Evolutionary conservation across 495 filamentous ascomycete genomes (phyloP).

Genomic region (Podospora pseudoanserina): DNA sequence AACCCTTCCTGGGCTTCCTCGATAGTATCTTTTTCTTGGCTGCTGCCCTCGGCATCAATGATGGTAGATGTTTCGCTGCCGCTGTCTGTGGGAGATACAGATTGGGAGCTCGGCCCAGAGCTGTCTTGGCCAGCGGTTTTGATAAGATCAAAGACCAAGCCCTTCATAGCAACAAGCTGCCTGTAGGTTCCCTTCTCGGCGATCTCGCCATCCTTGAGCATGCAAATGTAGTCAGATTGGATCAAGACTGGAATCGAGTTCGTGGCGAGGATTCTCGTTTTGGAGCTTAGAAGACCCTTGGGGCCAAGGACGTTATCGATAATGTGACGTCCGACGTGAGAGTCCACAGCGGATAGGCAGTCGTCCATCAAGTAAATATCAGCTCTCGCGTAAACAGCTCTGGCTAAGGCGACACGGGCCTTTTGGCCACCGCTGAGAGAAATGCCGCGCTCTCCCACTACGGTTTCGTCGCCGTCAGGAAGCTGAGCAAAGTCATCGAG

Average conservation of each 20-base stretch:
- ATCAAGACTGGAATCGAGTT: constrained; percentile 92
- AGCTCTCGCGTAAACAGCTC: constrained; percentile 95
- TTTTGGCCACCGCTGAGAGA: constrained; percentile 97
- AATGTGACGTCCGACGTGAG: constrained; percentile 92
- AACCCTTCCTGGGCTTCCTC: constrained; percentile 71
- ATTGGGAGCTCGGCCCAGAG: constrained; percentile 29
- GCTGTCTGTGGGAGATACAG: constrained; percentile 41
- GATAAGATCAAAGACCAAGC: constrained; percentile 80
- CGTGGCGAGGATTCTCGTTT: constrained; percentile 91
- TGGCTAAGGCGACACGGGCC: constrained; percentile 87
- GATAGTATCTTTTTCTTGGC: constrained; percentile 53
- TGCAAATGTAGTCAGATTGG: constrained; percentile 75
- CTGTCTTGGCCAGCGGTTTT: constrained; percentile 63
- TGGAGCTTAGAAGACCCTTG: constrained; percentile 75
- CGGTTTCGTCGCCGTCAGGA: constrained; percentile 93
- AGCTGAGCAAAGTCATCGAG: constrained; percentile 86
- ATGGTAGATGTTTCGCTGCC: constrained; percentile 59
- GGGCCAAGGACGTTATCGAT: constrained; percentile 89
- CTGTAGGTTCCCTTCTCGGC: constrained; percentile 85
- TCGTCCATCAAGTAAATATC: constrained; percentile 96
- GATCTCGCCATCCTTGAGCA: constrained; percentile 79
- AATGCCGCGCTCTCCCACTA: constrained; percentile 96
- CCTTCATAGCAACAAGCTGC: constrained; percentile 89
- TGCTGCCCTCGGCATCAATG: constrained; percentile 45
- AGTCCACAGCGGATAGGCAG: constrained; percentile 91